A percentile compares a stretch with the other conserved stretches of the same genome.
Conservation (phyloP, 306 rosid genomes). For the Medicago arabica region DNA sequence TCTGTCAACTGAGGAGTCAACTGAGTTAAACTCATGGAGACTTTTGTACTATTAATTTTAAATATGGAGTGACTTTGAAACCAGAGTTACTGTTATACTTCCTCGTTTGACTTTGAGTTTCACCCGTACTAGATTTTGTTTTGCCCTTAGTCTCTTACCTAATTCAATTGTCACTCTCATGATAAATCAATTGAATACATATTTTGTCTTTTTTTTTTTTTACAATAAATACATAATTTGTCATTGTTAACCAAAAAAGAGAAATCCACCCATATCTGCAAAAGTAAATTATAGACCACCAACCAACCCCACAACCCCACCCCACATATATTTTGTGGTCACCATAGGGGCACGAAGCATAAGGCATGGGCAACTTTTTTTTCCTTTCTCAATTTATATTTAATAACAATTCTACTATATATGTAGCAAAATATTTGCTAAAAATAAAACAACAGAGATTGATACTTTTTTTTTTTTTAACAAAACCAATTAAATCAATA, state of each 20-base stretch:
- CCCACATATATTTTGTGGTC: conserved; percentile 44
- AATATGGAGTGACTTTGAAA: too few relatives aligned
- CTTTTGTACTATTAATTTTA: too few relatives aligned
- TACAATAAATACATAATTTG: neutral
- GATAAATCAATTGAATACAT: conserved; percentile 21
- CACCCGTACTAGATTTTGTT: conserved; percentile 21
- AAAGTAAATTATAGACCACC: conserved; percentile 12
- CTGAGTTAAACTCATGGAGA: too few relatives aligned
- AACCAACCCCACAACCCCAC: neutral
- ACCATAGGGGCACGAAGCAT: conserved; percentile 17
- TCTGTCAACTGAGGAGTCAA: too few relatives aligned
- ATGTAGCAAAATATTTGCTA: neutral
- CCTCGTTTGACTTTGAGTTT: neutral
- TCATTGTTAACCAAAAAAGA: neutral
- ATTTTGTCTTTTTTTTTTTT: neutral
- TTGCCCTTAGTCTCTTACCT: neutral
- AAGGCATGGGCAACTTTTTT: neutral
- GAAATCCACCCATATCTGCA: conserved; percentile 31
- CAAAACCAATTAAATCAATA: too few relatives aligned
- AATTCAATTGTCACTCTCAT: conserved; percentile 8
- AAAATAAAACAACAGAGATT: conserved; percentile 11
- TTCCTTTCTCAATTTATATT: too few relatives aligned
- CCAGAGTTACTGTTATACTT: too few relatives aligned
- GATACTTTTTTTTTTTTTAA: neutral
- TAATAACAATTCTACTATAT: neutral